Conservation (phyloP, 2,329 filamentous ascomycete genomes). For the Didymella keratinophila region DNA sequence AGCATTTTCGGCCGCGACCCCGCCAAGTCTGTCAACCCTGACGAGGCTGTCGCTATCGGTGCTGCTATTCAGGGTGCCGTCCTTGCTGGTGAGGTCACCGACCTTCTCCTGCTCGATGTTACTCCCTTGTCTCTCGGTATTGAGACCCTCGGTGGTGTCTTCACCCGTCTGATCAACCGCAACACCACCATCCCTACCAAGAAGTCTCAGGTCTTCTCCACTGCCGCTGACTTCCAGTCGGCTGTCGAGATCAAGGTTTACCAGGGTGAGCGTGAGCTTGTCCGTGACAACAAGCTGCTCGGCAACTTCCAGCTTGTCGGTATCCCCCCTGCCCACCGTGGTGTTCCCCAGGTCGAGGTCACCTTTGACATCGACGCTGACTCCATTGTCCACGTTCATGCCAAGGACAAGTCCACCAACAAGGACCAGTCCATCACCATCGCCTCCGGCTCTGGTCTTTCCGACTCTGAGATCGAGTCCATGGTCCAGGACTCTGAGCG, state of each 20-base stretch:
- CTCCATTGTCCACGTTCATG: slow-evolving; percentile 96
- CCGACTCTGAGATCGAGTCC: slow-evolving; percentile 90
- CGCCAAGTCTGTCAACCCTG: slow-evolving; percentile 97
- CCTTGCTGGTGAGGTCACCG: slow-evolving; percentile 94
- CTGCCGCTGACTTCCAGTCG: slow-evolving; percentile 96
- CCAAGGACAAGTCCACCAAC: slow-evolving; percentile 99
- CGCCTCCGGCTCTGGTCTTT: slow-evolving; percentile 95
- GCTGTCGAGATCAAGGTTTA: slow-evolving; percentile 99
- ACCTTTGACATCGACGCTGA: slow-evolving; percentile 99
- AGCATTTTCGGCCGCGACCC: slow-evolving; percentile 95
- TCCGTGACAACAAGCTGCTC: slow-evolving; percentile 97
- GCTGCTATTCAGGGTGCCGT: slow-evolving; percentile 97
- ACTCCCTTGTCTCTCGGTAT: slow-evolving; percentile 97
- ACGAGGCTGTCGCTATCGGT: slow-evolving; percentile 97
- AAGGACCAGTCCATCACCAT: slow-evolving; percentile 99
- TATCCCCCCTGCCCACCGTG: slow-evolving; percentile 93
- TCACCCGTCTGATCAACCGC: slow-evolving; percentile 97
- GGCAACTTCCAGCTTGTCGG: slow-evolving; percentile 99
- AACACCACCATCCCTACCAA: slow-evolving; percentile 99
- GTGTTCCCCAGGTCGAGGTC: slow-evolving; percentile 95
- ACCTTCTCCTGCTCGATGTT: slow-evolving; percentile 93
- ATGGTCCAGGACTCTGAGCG: slow-evolving; percentile 99
- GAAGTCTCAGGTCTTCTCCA: slow-evolving; percentile 99
- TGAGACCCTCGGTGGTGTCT: slow-evolving; percentile 96
- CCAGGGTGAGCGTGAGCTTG: slow-evolving; percentile 99